phyloP scores from a whole-genome alignment of 305 asterid genomes.

The Fraxinus sp. region DNA sequence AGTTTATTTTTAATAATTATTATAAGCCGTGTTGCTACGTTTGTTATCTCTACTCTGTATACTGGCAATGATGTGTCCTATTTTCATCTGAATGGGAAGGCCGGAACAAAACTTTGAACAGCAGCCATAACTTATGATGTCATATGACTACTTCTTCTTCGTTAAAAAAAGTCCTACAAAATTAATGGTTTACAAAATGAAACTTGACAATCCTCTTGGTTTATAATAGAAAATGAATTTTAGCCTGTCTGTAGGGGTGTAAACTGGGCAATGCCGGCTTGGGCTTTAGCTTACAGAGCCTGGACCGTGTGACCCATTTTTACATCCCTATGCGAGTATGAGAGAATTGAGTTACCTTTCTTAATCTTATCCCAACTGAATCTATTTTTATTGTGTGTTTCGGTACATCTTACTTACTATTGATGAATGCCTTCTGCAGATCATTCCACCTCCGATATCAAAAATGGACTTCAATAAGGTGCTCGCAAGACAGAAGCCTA shows the following conservation, averaged over 20 bases:
- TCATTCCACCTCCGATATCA: constrained; percentile 85
- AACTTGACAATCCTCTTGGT: neutral
- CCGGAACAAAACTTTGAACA: neutral
- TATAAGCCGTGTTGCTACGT: neutral
- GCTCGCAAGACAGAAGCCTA: constrained; percentile 78
- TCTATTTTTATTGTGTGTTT: neutral
- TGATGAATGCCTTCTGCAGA: constrained; percentile 42
- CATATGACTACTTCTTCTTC: neutral
- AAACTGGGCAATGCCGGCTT: neutral
- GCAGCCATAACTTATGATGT: neutral
- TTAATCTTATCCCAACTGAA: constrained; percentile 4
- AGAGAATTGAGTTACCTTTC: neutral
- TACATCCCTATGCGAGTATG: neutral
- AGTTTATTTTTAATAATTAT: neutral
- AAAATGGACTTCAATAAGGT: constrained; percentile 84
- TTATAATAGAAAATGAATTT: neutral
- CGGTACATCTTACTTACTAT: neutral
- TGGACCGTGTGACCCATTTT: neutral
- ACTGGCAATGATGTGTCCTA: neutral
- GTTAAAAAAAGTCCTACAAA: neutral
- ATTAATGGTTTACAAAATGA: neutral
- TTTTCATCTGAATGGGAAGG: neutral
- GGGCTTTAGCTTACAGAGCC: neutral
- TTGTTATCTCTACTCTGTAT: neutral
- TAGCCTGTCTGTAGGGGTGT: neutral